These are phyloP conservation scores for Chrysosporium queenslandicum DNA, from an alignment of 2,329 filamentous ascomycete species.

Conservation along the genomic window DNA sequence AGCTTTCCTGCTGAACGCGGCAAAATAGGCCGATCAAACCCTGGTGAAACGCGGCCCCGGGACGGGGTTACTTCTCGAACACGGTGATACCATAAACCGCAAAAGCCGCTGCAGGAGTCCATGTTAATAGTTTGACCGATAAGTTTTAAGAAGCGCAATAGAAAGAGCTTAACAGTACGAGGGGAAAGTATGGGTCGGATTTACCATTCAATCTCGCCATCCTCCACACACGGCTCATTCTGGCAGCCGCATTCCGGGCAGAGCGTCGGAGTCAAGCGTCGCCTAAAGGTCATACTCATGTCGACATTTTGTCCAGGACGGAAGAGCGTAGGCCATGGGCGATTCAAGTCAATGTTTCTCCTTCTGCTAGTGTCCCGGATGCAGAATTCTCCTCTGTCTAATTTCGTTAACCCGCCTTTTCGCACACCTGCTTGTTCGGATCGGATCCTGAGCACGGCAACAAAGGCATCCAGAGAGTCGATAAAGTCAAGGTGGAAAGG, in stretches of 20 bases:
- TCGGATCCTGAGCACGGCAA: slow-evolving; percentile 12
- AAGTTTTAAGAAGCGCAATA: not conserved
- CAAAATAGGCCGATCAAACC: not conserved
- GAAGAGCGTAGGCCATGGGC: slow-evolving; percentile 10
- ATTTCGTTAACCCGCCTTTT: slow-evolving; percentile 2
- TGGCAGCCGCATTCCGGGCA: slow-evolving; percentile 10
- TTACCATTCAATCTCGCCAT: slow-evolving; percentile 3
- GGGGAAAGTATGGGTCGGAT: not conserved
- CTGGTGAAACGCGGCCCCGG: not conserved
- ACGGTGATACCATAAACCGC: slow-evolving; percentile 4
- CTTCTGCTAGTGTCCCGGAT: slow-evolving; percentile 9
- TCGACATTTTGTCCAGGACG: slow-evolving; percentile 11
- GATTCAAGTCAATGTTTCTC: slow-evolving; percentile 4
- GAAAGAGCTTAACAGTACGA: not conserved
- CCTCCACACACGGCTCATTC: slow-evolving; percentile 1
- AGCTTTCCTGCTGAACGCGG: not conserved
- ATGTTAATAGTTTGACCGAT: not conserved
- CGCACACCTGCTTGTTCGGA: slow-evolving; percentile 8
- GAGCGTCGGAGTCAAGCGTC: not conserved
- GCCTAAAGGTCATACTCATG: slow-evolving; percentile 14
- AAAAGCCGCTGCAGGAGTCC: not conserved
- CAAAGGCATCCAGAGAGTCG: slow-evolving; percentile 14
- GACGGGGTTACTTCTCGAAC: not conserved
- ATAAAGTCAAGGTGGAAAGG: slow-evolving; percentile 14
- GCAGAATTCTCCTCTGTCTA: slow-evolving; percentile 9